phyloP scores from a whole-genome alignment of 768 basidiomycete genomes.

The Trametes meyenii region DNA sequence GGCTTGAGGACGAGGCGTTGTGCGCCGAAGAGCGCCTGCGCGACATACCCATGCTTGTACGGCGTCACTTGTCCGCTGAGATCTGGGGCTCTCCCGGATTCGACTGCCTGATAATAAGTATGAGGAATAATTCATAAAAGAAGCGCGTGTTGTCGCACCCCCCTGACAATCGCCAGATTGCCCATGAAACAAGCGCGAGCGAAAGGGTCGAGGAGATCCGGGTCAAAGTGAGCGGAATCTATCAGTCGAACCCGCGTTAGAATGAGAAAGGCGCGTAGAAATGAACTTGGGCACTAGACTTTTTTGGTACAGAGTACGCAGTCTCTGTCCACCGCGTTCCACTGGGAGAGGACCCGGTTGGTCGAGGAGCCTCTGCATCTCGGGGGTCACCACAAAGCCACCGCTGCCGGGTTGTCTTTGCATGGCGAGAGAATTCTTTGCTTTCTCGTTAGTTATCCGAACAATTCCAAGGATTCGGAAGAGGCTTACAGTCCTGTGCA shows the following conservation, averaged over 20 bases:
- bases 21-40: slow-evolving; percentile 23
- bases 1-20: slow-evolving; percentile 16
- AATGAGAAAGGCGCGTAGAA: no score
- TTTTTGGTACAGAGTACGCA: slow-evolving; percentile 9
- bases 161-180: neutral
- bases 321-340: slow-evolving; percentile 2
- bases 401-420: slow-evolving; percentile 10
- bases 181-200: slow-evolving; percentile 16
- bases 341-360: slow-evolving; percentile 4
- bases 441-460: no score
- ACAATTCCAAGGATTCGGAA: no score
- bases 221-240: slow-evolving; percentile 7
- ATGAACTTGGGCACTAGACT: neutral
- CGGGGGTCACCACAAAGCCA: slow-evolving; percentile 5
- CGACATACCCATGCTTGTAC: slow-evolving; percentile 24
- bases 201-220: slow-evolving; percentile 13
- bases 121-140: no score
- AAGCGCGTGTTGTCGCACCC: neutral
- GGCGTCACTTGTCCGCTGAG: slow-evolving; percentile 24
- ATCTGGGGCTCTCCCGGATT: slow-evolving; percentile 21
- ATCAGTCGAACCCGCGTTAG: no score
- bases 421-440: no score
- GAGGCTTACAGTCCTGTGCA: no score
- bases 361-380: slow-evolving; percentile 15
- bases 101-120: slow-evolving; percentile 9